A percentile compares a stretch with the other conserved stretches of the same genome.
Evolutionary conservation across 2,329 filamentous ascomycete genomes (phyloP).

Genomic region (Alternaria conjuncta): DNA sequence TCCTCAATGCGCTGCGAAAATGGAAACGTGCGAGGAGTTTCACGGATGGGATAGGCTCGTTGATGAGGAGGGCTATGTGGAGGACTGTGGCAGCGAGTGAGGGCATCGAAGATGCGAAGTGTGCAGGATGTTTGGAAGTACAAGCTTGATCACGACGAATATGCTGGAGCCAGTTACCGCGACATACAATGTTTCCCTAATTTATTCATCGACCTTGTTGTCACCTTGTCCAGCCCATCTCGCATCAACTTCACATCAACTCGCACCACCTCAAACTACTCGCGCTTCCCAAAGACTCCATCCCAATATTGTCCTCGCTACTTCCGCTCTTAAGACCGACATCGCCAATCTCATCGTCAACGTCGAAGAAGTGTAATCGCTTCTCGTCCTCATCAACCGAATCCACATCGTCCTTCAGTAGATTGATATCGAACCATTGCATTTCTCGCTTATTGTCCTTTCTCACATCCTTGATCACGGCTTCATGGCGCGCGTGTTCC

Average conservation of each 20-base stretch:
- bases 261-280: fast-evolving
- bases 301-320: not conserved
- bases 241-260: not conserved
- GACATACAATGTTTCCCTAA: too few species aligned
- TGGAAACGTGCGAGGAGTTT: not conserved
- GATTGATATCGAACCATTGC: not conserved
- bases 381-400: fast-evolving
- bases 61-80: not conserved
- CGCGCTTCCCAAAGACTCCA: not conserved
- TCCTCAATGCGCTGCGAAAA: not conserved
- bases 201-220: too few species aligned
- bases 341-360: not conserved
- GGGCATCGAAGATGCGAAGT: too few species aligned
- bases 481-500: not conserved
- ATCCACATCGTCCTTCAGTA: not conserved
- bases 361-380: not conserved
- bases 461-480: fast-evolving
- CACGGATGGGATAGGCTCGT: not conserved
- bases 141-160: too few species aligned
- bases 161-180: too few species aligned
- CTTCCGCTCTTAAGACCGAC: not conserved
- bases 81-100: too few species aligned
- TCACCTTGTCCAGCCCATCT: too few species aligned
- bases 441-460: fast-evolving
- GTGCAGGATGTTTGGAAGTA: too few species aligned